These are phyloP conservation scores for Peronosclerospora sorghi DNA, from an alignment of 352 stramenopile species.

Conservation along the genomic window DNA sequence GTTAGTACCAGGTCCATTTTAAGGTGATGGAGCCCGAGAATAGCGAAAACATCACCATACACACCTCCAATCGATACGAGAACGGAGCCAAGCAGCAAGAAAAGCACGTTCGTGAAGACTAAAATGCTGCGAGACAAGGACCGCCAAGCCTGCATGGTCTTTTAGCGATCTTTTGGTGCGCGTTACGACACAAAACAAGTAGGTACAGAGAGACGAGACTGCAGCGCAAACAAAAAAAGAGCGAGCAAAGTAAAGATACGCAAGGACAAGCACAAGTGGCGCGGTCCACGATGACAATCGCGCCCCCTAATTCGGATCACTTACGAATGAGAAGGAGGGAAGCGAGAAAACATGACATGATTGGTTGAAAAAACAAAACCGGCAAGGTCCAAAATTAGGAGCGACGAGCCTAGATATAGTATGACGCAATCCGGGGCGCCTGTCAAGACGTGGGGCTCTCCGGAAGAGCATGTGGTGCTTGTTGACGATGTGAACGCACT, in stretches of 20 bases:
- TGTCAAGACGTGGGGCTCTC: constrained; percentile 17
- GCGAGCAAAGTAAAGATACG: not conserved
- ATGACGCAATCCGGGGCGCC: constrained; percentile 2
- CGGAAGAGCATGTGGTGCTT: constrained; percentile 15
- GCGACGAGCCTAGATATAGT: too few species aligned
- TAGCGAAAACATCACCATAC: not conserved
- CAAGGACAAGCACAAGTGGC: constrained; percentile 1
- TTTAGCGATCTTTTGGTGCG: constrained; percentile 3
- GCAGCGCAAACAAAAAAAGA: not conserved
- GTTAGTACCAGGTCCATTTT: constrained; percentile 1
- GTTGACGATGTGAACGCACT: constrained; percentile 52
- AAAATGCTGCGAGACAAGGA: constrained; percentile 67
- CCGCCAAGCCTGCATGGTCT: constrained; percentile 46
- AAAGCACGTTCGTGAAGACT: constrained; percentile 84
- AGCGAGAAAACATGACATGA: not conserved
- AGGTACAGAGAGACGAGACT: not conserved
- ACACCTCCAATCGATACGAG: constrained; percentile 69
- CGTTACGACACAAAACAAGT: constrained; percentile 12
- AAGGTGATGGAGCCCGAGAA: not conserved
- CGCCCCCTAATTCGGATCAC: too few species aligned
- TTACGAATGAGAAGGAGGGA: constrained; percentile 3
- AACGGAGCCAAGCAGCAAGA: constrained; percentile 69
- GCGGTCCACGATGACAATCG: not conserved
- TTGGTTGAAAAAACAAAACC: not conserved
- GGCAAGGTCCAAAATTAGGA: too few species aligned